Base-by-base conservation (phyloP, 2,329 filamentous ascomycete species). In the Onygenales sp. region DNA sequence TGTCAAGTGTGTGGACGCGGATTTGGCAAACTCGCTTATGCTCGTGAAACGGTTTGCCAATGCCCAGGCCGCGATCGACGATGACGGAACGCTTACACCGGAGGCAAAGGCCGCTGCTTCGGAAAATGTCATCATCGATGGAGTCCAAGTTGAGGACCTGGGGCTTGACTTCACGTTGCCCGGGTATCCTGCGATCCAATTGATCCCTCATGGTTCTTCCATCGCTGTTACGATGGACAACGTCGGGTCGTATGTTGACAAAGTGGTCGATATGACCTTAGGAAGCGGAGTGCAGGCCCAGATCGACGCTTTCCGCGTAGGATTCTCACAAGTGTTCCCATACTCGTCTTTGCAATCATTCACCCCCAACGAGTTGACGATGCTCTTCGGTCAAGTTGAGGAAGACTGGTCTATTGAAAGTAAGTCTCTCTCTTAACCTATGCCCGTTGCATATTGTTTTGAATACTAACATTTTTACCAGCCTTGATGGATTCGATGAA, bases 401-500 rank as follows among this genome's bases (percentile, higher is more conserved):
- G 93, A 98, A 67, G 93, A 98, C 68, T 98, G 93, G 93, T 89
- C 88, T 21, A 84, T 98, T 59, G 92, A 97, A 68, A 98, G 88
- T 93, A 81, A 79, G 88, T 78, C 52, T 9, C 10, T 31, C 39
- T 3, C 10, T 48, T 34, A 31, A 8, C 21, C 34, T 52, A 4
- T 34, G 33, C n/a, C 21, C 40, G 42, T 11, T 42, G 40, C 37
- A 43, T 27, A 39, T 17, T 1, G 55, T 40, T 7, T 40, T 44
- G 58, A 27, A 52, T 54, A 55, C 66, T 71, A 64, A 70, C 61
- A 54, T 61, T 31, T 46, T 43, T 56, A 51, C 2, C 62, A 93
- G 88, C 93, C 55, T 82, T 98, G 42, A 94, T 94, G 82, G 93
- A 98, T 66, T 96, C 92, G 0, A 92, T 98, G 74, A 98, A 98